Evolutionary conservation across 495 filamentous ascomycete species (phyloP).

Genomic region (Platismatia glauca): DNA sequence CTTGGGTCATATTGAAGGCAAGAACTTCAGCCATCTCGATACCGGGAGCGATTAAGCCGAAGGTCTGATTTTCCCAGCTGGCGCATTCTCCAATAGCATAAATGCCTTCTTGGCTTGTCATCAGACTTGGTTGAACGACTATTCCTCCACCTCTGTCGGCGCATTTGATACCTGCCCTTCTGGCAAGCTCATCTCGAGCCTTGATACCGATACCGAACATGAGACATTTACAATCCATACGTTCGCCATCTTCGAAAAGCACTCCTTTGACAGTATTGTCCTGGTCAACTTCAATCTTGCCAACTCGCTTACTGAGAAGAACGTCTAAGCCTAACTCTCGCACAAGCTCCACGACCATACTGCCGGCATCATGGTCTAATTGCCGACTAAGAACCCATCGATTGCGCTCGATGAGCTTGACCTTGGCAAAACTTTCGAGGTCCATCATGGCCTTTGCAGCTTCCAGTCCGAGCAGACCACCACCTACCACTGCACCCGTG

Average conservation of each 20-base stretch:
- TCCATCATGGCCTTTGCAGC: constrained; percentile 96
- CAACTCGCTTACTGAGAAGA: constrained; percentile 68
- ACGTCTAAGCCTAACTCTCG: constrained; percentile 75
- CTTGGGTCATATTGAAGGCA: constrained; percentile 88
- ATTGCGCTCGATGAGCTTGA: constrained; percentile 83
- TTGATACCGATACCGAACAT: constrained; percentile 92
- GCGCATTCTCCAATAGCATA: constrained; percentile 95
- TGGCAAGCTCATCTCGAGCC: constrained; percentile 73
- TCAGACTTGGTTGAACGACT: constrained; percentile 56
- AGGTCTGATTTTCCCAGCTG: constrained; percentile 88
- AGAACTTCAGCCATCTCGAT: constrained; percentile 96
- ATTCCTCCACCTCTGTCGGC: constrained; percentile 70
- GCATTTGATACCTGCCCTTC: constrained; percentile 61
- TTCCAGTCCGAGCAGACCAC: constrained; percentile 82
- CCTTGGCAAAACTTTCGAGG: constrained; percentile 63
- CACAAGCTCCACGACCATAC: constrained; percentile 78
- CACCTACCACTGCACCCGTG: constrained; percentile 77
- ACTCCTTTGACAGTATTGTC: constrained; percentile 66
- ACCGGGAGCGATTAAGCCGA: constrained; percentile 87
- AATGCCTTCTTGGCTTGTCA: constrained; percentile 63
- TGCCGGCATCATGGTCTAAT: constrained; percentile 76
- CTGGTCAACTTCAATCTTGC: constrained; percentile 58
- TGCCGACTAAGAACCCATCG: constrained; percentile 83
- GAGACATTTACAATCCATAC: constrained; percentile 72
- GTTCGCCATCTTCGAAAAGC: constrained; percentile 75